These are phyloP conservation scores for Colletotrichum sp. DNA, from an alignment of 2,329 filamentous ascomycete genomes.

Conservation along the genomic window DNA sequence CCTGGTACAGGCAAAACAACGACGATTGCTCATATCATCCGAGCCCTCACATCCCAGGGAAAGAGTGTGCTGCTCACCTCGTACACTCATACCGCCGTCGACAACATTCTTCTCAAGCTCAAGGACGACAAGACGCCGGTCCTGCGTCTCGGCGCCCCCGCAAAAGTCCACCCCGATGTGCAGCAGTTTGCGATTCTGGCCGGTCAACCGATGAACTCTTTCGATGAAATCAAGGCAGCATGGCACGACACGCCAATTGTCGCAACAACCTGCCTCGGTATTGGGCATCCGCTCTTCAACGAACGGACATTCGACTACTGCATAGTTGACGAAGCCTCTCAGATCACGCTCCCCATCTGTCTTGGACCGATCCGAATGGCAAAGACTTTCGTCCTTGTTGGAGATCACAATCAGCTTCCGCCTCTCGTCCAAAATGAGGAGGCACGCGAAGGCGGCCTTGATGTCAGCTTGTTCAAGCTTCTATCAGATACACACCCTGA, in stretches of 20 bases:
- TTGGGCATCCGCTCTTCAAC: constrained; percentile 87
- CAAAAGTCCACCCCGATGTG: constrained; percentile 89
- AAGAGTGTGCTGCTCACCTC: constrained; percentile 94
- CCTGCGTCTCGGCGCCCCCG: constrained; percentile 81
- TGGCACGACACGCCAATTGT: constrained; percentile 91
- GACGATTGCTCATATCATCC: constrained; percentile 96
- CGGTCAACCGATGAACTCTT: constrained; percentile 72
- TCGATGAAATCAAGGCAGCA: constrained; percentile 82
- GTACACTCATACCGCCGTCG: constrained; percentile 96
- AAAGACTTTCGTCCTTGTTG: constrained; percentile 90
- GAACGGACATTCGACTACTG: constrained; percentile 96
- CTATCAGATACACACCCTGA: constrained; percentile 87
- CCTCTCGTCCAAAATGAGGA: constrained; percentile 93
- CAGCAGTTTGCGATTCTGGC: constrained; percentile 84
- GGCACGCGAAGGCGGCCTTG: constrained; percentile 83
- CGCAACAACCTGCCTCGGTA: constrained; percentile 91
- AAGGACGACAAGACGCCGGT: constrained; percentile 78
- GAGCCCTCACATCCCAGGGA: constrained; percentile 83
- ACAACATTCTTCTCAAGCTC: constrained; percentile 96
- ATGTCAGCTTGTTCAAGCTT: constrained; percentile 92
- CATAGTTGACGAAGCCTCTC: constrained; percentile 96
- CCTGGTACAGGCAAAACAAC: constrained; percentile 98
- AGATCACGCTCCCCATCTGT: constrained; percentile 95
- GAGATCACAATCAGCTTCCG: constrained; percentile 95
- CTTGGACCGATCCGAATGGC: constrained; percentile 94